Evolutionary conservation across 169 alveolate species (phyloP).

Genomic region (Theileria parva): DNA sequence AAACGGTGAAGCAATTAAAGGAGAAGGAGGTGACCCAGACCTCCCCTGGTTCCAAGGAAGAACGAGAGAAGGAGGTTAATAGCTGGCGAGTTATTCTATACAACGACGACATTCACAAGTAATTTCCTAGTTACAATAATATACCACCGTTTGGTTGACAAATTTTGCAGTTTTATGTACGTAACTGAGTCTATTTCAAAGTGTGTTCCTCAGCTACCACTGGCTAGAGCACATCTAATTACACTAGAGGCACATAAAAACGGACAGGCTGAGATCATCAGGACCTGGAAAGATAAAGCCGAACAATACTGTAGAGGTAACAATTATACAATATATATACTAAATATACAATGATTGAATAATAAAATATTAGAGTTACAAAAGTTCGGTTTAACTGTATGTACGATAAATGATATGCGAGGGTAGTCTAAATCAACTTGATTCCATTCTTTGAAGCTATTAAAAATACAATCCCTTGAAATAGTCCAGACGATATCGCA

Average conservation of each 20-base stretch:
- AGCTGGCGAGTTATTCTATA: constrained; percentile 83
- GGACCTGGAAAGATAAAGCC: constrained; percentile 80
- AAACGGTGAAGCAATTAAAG: constrained; percentile 2
- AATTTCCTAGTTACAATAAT: background rate
- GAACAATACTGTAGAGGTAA: constrained; percentile 66
- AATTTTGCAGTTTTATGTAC: constrained; percentile 65
- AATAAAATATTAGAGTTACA: constrained; percentile 34
- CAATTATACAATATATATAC: background rate
- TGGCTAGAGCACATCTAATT: constrained; percentile 79
- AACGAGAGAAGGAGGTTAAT: constrained; percentile 65
- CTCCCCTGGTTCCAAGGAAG: constrained; percentile 35
- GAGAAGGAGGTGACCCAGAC: background rate
- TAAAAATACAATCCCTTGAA: constrained; percentile 44
- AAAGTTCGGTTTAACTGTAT: constrained; percentile 55
- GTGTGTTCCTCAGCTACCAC: constrained; percentile 73
- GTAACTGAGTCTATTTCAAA: constrained; percentile 77
- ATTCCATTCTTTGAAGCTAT: constrained; percentile 28
- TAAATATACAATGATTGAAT: background rate
- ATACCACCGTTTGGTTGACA: background rate
- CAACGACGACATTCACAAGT: constrained; percentile 86
- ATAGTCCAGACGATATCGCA: constrained; percentile 47
- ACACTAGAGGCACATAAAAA: constrained; percentile 82
- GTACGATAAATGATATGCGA: constrained; percentile 22
- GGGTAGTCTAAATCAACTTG: constrained; percentile 12
- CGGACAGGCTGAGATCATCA: constrained; percentile 75